Percentiles rank a stretch among this genome's conserved stretches.
Evolutionary conservation across 495 filamentous ascomycete genomes (phyloP).

Genomic region (Jackrogersella minutella): DNA sequence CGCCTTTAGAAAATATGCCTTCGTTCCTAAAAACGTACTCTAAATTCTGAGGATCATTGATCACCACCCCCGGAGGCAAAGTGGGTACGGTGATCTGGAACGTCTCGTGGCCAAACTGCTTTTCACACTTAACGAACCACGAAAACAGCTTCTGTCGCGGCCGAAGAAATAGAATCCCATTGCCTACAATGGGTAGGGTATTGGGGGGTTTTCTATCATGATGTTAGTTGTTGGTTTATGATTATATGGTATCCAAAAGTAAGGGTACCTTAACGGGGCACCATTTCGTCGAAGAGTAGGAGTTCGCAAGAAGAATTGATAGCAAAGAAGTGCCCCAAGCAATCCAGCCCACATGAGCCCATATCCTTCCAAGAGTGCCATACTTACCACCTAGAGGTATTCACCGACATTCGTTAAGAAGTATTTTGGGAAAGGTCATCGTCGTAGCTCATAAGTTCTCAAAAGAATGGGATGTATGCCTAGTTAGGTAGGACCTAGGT

Average conservation of each 20-base stretch:
- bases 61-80: slow-evolving; percentile 62
- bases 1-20: slow-evolving; percentile 64
- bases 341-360: slow-evolving; percentile 15
- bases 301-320: slow-evolving; percentile 37
- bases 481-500: too few species aligned
- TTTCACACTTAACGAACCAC: slow-evolving; percentile 67
- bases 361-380: slow-evolving; percentile 34
- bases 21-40: slow-evolving; percentile 68
- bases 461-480: too few species aligned
- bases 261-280: slow-evolving; percentile 42
- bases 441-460: too few species aligned
- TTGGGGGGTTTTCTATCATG: slow-evolving; percentile 58
- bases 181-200: slow-evolving; percentile 64
- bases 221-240: neutral
- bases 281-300: slow-evolving; percentile 49
- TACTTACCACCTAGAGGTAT: neutral
- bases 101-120: slow-evolving; percentile 61
- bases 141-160: slow-evolving; percentile 63
- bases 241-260: neutral
- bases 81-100: slow-evolving; percentile 65
- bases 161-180: slow-evolving; percentile 66
- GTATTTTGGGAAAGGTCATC: too few species aligned
- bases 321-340: slow-evolving; percentile 16
- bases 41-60: slow-evolving; percentile 65
- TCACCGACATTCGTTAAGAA: too few species aligned